Percentiles rank a stretch among this genome's conserved stretches.
Evolutionary conservation across 306 rosid genomes (phyloP).

Genomic region (Alnus rubra): DNA sequence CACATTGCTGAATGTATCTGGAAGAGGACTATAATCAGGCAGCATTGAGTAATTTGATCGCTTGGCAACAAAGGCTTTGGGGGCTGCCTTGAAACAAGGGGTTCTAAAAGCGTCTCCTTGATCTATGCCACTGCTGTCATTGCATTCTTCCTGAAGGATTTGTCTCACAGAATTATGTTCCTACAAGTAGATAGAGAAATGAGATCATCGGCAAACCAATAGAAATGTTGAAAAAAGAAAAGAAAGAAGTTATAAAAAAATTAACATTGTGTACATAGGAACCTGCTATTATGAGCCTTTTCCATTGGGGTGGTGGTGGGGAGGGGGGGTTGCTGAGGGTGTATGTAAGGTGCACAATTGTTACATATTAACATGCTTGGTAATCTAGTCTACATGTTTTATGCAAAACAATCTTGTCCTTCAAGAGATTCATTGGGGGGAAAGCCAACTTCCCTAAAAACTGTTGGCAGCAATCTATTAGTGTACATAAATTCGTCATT

Average conservation of each 20-base stretch:
- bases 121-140: conserved; percentile 44
- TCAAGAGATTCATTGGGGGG: neutral
- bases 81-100: conserved; percentile 66
- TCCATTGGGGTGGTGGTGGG: too few relatives aligned
- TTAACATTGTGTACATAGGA: too few relatives aligned
- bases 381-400: too few relatives aligned
- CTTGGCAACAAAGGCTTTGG: conserved; percentile 71
- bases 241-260: too few relatives aligned
- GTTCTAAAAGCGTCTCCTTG: conserved; percentile 70
- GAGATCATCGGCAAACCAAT: conserved; percentile 22
- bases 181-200: conserved; percentile 32
- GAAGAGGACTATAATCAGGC: conserved; percentile 75
- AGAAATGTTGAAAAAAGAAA: neutral
- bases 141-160: conserved; percentile 44
- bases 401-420: neutral
- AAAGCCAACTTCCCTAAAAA: neutral
- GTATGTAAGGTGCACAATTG: too few relatives aligned
- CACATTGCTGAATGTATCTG: conserved; percentile 71
- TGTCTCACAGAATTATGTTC: conserved; percentile 51
- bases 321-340: too few relatives aligned
- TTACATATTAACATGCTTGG: too few relatives aligned
- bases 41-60: conserved; percentile 59
- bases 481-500: neutral
- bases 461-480: neutral
- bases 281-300: too few relatives aligned